Evolutionary conservation across 2,329 filamentous ascomycete genomes (phyloP).

Genomic region (Bertia moriformis): DNA sequence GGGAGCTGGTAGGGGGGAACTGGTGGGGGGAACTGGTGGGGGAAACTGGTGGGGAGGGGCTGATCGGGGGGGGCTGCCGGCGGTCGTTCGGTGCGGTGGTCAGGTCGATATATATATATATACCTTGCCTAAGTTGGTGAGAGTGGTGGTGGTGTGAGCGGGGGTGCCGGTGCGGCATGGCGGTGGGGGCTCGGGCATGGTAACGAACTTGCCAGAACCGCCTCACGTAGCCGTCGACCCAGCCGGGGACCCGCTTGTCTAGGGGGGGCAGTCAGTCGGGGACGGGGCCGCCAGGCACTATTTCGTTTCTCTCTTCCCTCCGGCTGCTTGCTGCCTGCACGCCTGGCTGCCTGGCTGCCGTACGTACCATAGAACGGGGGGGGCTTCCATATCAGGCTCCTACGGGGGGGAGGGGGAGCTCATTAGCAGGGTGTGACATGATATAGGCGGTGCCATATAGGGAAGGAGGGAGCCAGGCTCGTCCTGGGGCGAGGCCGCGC

Average conservation of each 20-base stretch:
- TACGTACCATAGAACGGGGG: slow-evolving; percentile 78
- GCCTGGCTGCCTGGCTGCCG: slow-evolving; percentile 1
- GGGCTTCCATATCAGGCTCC: slow-evolving; percentile 95
- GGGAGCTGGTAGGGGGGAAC: slow-evolving; percentile 4
- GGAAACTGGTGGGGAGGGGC: slow-evolving; percentile 4
- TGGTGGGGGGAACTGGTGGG: neutral
- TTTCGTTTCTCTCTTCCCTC: too few species aligned
- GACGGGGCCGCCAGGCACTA: too few species aligned
- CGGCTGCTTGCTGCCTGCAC: too few species aligned
- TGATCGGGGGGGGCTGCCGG: slow-evolving; percentile 6
- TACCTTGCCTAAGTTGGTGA: too few species aligned
- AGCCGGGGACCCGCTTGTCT: slow-evolving; percentile 79
- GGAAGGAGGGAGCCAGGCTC: neutral
- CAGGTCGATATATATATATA: too few species aligned
- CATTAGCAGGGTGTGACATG: too few species aligned
- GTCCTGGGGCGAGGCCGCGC: neutral
- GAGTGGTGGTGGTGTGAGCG: too few species aligned
- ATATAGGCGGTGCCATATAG: too few species aligned
- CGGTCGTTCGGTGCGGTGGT: slow-evolving; percentile 13
- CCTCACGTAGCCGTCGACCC: slow-evolving; percentile 83
- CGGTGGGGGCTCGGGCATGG: too few species aligned
- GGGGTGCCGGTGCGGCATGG: too few species aligned
- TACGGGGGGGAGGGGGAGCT: slow-evolving; percentile 22
- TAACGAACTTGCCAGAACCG: slow-evolving; percentile 94
- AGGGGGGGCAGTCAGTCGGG: slow-evolving; percentile 1